A percentile compares a stretch with the other conserved stretches of the same genome.
These are phyloP conservation scores for Aspergillus wentii DNA, from an alignment of 495 filamentous ascomycete species.

Conservation along the genomic window DNA sequence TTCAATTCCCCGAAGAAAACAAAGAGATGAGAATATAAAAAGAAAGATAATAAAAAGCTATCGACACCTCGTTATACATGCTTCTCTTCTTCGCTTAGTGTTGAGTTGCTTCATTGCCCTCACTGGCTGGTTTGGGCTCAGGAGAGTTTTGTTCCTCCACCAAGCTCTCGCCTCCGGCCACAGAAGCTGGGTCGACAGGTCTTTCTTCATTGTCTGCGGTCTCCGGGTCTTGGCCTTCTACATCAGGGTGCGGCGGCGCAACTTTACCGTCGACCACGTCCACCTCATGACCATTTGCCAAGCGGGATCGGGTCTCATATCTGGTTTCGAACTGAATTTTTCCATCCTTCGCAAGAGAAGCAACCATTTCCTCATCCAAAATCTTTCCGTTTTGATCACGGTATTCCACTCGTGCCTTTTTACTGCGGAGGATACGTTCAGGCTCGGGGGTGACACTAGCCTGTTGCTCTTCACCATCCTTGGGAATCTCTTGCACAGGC, in stretches of 20 bases:
- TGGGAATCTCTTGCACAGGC: slow-evolving; percentile 8
- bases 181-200: slow-evolving; percentile 36
- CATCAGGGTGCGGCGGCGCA: slow-evolving; percentile 80
- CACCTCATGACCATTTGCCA: slow-evolving; percentile 33
- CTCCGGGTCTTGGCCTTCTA: slow-evolving; percentile 66
- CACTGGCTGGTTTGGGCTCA: slow-evolving; percentile 68
- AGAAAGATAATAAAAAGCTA: slow-evolving; percentile 3
- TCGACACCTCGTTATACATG: slow-evolving; percentile 7
- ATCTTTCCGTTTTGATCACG: slow-evolving; percentile 91
- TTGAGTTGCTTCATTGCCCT: slow-evolving; percentile 64
- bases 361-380: slow-evolving; percentile 76
- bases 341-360: slow-evolving; percentile 66
- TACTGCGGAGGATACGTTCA: slow-evolving; percentile 53
- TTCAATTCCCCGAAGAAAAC: slow-evolving; percentile 3
- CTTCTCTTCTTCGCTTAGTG: slow-evolving; percentile 10
- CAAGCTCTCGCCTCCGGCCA: slow-evolving; percentile 60
- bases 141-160: slow-evolving; percentile 49
- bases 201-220: slow-evolving; percentile 40
- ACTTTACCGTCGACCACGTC: slow-evolving; percentile 65
- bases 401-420: slow-evolving; percentile 87
- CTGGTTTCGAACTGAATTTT: slow-evolving; percentile 92
- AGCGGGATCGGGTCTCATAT: slow-evolving; percentile 82
- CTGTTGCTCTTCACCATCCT: slow-evolving; percentile 21
- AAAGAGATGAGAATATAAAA: slow-evolving; percentile 1
- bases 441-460: slow-evolving; percentile 38